A percentile compares a stretch with the other conserved stretches of the same genome.
Conservation (phyloP, 106 monocot genomes). For the Amphibolis antarctica region DNA sequence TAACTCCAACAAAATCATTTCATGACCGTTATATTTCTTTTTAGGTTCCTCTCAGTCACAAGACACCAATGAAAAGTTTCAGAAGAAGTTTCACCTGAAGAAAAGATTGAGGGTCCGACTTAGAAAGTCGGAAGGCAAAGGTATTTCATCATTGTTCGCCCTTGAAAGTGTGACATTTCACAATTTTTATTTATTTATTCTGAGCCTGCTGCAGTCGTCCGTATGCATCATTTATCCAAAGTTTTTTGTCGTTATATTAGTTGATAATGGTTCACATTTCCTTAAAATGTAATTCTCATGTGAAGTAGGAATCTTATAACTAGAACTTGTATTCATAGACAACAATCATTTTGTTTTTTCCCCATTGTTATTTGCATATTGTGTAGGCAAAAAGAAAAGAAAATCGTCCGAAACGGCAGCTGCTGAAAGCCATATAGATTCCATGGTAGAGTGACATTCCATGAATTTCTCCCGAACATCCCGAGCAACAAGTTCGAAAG, state of each 20-base stretch:
- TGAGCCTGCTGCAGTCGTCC: no score
- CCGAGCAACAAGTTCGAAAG: neutral
- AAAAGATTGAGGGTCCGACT: constrained; percentile 22
- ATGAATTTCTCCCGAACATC: neutral
- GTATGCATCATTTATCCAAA: neutral
- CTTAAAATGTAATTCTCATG: neutral
- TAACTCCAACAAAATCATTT: no score
- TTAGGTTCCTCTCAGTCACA: constrained; percentile 25
- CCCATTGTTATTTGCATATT: neutral
- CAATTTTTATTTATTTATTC: neutral
- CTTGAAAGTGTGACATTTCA: neutral
- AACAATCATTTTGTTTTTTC: neutral
- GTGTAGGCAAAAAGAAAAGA: constrained; percentile 12
- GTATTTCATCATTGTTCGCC: constrained; percentile 4
- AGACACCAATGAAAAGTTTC: constrained; percentile 10
- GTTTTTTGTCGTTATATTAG: neutral
- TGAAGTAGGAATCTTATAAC: neutral
- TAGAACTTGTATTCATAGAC: neutral
- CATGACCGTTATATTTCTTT: neutral
- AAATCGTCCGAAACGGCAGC: constrained; percentile 5
- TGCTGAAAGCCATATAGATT: constrained; percentile 2
- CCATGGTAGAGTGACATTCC: constrained; percentile 18
- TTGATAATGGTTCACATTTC: neutral
- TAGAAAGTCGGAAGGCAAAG: constrained; percentile 24
- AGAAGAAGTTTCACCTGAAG: constrained; percentile 24